A percentile compares a stretch with the other conserved stretches of the same genome.
These are phyloP conservation scores for Breviolum minutum DNA, from an alignment of 73 alveolate species.

Conservation along the genomic window DNA sequence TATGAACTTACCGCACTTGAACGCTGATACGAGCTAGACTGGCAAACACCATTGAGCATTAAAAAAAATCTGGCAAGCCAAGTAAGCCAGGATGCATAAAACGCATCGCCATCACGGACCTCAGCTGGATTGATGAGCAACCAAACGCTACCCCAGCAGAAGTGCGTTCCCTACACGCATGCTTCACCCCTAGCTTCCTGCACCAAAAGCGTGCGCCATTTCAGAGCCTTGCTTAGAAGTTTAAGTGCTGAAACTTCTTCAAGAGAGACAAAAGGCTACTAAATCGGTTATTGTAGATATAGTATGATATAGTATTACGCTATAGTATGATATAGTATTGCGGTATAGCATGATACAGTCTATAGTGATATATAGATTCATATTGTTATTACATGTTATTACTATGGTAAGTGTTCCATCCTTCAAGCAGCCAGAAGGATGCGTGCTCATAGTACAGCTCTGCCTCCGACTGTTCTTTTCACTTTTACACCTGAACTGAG, in stretches of 20 bases:
- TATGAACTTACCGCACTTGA: neutral
- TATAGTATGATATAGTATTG: no score
- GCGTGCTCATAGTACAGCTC: neutral
- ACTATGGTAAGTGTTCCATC: neutral
- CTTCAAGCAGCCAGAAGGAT: no score
- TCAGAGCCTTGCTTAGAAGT: no score
- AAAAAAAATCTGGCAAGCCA: neutral
- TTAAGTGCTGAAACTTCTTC: no score
- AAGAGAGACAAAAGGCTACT: no score
- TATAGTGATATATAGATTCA: no score
- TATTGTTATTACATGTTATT: neutral
- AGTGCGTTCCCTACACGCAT: no score
- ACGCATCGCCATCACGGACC: constrained; percentile 95
- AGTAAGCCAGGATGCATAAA: constrained; percentile 45
- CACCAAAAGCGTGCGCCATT: no score
- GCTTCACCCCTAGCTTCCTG: no score
- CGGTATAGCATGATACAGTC: no score
- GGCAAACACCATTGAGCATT: neutral
- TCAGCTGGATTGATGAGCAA: neutral
- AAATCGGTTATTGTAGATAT: no score
- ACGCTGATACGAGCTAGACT: neutral
- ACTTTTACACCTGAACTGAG: neutral
- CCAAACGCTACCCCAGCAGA: neutral
- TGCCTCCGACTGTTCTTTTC: neutral
- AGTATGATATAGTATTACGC: no score